A percentile compares a stretch with the other conserved stretches of the same genome.
These are phyloP conservation scores for Flaveria trinervia DNA, from an alignment of 129 eudicot genomes.

Conservation along the genomic window DNA sequence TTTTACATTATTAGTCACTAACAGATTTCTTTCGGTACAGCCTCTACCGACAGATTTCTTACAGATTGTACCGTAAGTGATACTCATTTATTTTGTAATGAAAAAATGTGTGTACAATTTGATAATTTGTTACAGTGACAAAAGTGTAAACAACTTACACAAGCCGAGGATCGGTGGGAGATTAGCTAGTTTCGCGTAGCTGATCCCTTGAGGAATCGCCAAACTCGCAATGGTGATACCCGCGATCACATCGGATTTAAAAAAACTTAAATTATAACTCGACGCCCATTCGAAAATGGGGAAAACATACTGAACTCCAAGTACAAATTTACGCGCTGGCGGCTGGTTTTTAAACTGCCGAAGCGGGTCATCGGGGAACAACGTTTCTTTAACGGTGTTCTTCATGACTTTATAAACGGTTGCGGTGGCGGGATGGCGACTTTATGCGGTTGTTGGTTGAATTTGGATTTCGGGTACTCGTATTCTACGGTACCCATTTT, in stretches of 20 bases:
- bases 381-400: conserved; percentile 73
- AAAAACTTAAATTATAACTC: conserved; percentile 59
- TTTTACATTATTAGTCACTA: too few relatives aligned
- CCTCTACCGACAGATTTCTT: too few relatives aligned
- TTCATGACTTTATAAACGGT: conserved; percentile 65
- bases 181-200: conserved; percentile 91
- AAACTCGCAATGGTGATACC: conserved; percentile 98
- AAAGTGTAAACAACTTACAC: conserved; percentile 48
- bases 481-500: conserved; percentile 70
- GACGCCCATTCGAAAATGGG: conserved; percentile 92
- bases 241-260: conserved; percentile 78
- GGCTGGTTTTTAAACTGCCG: conserved; percentile 86
- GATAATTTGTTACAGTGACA: background rate
- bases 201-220: conserved; percentile 97
- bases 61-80: too few relatives aligned
- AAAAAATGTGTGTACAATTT: background rate
- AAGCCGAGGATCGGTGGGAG: conserved; percentile 95
- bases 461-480: conserved; percentile 38
- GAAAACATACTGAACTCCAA: conserved; percentile 80
- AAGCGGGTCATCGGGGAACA: conserved; percentile 93
- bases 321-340: conserved; percentile 38
- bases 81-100: too few relatives aligned
- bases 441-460: conserved; percentile 42
- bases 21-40: too few relatives aligned
- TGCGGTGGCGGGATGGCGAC: conserved; percentile 88